These are phyloP conservation scores for Secale cereale DNA, from an alignment of 176 grass and related monocot species.

Conservation along the genomic window DNA sequence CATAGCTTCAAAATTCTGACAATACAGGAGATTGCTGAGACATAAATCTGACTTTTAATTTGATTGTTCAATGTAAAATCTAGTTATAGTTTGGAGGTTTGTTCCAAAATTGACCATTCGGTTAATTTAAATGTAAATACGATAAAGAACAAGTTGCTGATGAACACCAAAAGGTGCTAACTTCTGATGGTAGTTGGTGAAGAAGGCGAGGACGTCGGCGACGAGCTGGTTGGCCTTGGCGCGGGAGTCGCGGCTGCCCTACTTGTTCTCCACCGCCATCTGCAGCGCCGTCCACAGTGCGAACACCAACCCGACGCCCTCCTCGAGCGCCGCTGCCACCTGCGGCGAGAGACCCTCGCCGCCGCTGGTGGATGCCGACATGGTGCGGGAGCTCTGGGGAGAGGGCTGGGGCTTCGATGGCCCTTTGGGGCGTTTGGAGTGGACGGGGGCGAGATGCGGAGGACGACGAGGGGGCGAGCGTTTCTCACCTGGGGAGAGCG, in stretches of 20 bases:
- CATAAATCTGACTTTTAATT: background rate
- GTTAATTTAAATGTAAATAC: background rate
- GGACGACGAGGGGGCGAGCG: no score
- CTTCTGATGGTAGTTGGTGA: constrained; percentile 36
- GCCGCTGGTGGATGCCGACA: no score
- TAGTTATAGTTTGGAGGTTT: background rate
- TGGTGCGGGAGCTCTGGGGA: no score
- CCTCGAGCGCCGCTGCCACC: no score
- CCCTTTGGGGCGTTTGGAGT: no score
- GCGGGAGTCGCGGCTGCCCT: constrained; percentile 69
- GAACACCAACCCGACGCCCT: constrained; percentile 63
- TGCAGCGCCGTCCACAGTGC: constrained; percentile 72
- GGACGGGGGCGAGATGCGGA: no score
- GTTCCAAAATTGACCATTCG: background rate
- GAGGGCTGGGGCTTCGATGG: no score
- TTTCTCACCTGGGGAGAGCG: no score
- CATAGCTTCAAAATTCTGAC: background rate
- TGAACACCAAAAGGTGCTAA: background rate
- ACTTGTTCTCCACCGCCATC: constrained; percentile 82
- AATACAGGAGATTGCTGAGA: background rate
- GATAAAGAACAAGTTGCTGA: background rate
- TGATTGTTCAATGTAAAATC: background rate
- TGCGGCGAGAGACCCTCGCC: no score
- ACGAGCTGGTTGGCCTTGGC: constrained; percentile 60
- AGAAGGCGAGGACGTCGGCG: constrained; percentile 60